Conservation (phyloP, 2,329 filamentous ascomycete species). For the Colletotrichum cuscutae region DNA sequence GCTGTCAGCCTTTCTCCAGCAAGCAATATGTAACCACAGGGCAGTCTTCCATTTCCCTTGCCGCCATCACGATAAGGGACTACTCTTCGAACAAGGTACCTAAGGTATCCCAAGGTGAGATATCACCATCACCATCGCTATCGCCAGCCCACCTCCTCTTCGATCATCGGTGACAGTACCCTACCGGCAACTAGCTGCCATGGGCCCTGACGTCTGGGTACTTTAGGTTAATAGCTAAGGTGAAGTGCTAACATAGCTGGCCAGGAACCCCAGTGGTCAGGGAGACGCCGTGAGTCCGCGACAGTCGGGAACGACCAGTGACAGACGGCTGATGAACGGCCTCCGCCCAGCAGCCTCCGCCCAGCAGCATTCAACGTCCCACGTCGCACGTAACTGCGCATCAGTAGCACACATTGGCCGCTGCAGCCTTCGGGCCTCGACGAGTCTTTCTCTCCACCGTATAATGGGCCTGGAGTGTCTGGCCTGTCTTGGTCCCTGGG, state of each 20-base stretch:
- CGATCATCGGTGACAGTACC: background rate
- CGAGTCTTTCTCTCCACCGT: conserved; percentile 27
- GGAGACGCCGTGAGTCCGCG: background rate
- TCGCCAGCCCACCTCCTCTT: background rate
- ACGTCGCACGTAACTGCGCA: conserved; percentile 32
- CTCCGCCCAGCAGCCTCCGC: background rate
- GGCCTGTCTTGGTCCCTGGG: conserved; percentile 2
- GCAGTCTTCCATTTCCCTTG: background rate
- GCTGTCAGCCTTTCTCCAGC: background rate
- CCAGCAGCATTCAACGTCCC: conserved; percentile 17
- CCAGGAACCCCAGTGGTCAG: background rate
- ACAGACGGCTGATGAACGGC: background rate
- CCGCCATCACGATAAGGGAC: too few relatives aligned
- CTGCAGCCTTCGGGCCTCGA: conserved; percentile 25
- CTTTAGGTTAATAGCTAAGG: background rate
- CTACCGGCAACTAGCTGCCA: background rate
- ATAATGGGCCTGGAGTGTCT: background rate
- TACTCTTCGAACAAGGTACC: too few relatives aligned
- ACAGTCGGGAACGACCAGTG: background rate
- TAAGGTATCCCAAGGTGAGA: too few relatives aligned
- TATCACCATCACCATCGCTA: too few relatives aligned
- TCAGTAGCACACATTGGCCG: conserved; percentile 18
- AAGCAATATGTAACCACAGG: background rate
- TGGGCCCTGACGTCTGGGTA: background rate
- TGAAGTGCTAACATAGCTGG: background rate